A percentile compares a stretch with the other conserved stretches of the same genome.
phyloP scores from a whole-genome alignment of 2,329 filamentous ascomycete species.

The Acrocalymma vagum region DNA sequence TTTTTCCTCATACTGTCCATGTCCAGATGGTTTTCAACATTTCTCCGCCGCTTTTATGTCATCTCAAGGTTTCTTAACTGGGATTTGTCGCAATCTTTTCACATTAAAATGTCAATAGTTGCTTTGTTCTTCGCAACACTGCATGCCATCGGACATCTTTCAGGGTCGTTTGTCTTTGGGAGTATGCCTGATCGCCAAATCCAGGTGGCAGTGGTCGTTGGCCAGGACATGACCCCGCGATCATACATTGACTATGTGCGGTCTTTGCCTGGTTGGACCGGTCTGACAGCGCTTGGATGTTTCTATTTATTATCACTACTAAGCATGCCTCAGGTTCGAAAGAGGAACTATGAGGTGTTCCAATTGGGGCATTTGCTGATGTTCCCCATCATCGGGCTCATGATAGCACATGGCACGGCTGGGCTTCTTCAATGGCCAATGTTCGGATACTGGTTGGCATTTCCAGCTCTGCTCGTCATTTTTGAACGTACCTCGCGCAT shows the following conservation, averaged over 20 bases:
- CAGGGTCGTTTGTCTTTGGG: slow-evolving; percentile 62
- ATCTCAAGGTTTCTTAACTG: slow-evolving; percentile 66
- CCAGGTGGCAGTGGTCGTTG: slow-evolving; percentile 55
- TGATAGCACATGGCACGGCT: slow-evolving; percentile 64
- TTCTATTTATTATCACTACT: slow-evolving; percentile 60
- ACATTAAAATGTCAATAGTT: slow-evolving; percentile 63
- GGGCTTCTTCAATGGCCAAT: slow-evolving; percentile 63
- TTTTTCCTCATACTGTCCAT: slow-evolving; percentile 68
- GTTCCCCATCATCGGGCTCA: slow-evolving; percentile 65
- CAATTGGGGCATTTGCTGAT: slow-evolving; percentile 66
- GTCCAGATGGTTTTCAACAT: slow-evolving; percentile 65
- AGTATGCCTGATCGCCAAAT: slow-evolving; percentile 56
- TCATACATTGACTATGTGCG: slow-evolving; percentile 58
- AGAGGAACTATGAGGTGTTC: slow-evolving; percentile 65
- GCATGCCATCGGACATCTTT: slow-evolving; percentile 64
- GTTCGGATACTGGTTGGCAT: slow-evolving; percentile 65
- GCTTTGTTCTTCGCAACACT: slow-evolving; percentile 61
- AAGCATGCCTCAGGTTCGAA: slow-evolving; percentile 61
- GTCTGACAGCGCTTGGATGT: slow-evolving; percentile 57
- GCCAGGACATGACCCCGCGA: slow-evolving; percentile 53
- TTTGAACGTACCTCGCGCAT: slow-evolving; percentile 59
- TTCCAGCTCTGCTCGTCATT: slow-evolving; percentile 62
- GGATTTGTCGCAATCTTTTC: slow-evolving; percentile 64
- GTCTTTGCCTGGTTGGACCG: slow-evolving; percentile 60
- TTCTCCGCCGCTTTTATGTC: slow-evolving; percentile 59